Conservation (phyloP, 176 grass and related monocot species). For the Rhynchospora breviuscula region DNA sequence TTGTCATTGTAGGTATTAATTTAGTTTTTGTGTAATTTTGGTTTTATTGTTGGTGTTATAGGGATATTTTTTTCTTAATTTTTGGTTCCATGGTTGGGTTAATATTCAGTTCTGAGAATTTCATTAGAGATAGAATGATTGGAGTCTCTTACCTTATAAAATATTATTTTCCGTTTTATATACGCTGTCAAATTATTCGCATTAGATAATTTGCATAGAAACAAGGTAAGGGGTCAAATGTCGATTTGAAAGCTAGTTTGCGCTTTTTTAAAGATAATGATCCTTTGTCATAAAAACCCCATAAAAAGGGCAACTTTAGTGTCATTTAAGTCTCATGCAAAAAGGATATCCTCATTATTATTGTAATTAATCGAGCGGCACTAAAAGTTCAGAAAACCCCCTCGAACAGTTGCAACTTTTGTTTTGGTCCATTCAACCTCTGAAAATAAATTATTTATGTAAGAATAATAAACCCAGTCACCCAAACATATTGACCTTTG, state of each 20-base stretch:
- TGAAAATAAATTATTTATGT: background rate
- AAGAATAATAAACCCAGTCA: background rate
- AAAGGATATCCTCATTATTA: background rate
- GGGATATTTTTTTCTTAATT: background rate
- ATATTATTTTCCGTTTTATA: background rate
- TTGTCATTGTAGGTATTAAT: background rate
- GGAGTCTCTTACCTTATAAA: background rate
- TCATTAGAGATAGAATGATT: background rate
- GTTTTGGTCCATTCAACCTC: background rate
- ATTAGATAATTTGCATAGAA: background rate
- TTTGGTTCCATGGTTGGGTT: slow-evolving; percentile 2
- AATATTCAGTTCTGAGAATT: background rate
- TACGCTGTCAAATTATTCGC: background rate
- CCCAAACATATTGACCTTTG: background rate
- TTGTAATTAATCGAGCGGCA: background rate
- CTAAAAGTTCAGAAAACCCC: background rate
- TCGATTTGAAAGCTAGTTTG: background rate
- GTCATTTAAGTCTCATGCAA: slow-evolving; percentile 4
- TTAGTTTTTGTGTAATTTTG: slow-evolving; percentile 11
- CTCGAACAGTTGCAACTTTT: background rate
- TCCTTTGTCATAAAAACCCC: background rate
- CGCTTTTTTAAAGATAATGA: background rate
- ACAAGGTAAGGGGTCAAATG: background rate
- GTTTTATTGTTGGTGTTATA: background rate
- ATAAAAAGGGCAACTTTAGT: background rate